phyloP scores from a whole-genome alignment of 2,329 filamentous ascomycete genomes.

The Fusarium graminum region DNA sequence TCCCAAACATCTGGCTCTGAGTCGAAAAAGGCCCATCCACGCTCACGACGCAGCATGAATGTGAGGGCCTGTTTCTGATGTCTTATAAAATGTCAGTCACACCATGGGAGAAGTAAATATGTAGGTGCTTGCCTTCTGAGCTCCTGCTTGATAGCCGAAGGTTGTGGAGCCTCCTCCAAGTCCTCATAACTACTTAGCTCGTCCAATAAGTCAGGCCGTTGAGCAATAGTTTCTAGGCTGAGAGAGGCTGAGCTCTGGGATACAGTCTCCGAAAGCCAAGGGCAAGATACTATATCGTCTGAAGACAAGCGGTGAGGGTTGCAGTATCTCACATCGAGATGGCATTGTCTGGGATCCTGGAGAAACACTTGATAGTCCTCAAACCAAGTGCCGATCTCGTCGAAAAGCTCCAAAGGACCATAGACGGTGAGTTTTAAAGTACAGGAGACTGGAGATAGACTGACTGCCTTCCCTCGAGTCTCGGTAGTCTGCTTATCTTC shows the following conservation, averaged over 20 bases:
- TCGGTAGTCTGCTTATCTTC: not conserved
- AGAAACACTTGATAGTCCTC: constrained; percentile 52
- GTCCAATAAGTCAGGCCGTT: constrained; percentile 44
- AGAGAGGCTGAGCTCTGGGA: not conserved
- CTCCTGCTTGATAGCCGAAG: constrained; percentile 40
- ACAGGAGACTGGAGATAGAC: not conserved
- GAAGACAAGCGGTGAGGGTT: constrained; percentile 55
- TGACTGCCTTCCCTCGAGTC: fast-evolving
- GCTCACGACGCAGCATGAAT: constrained; percentile 58
- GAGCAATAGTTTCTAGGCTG: constrained; percentile 13
- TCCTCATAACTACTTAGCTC: constrained; percentile 44
- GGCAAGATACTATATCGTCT: not conserved
- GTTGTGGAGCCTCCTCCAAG: constrained; percentile 50
- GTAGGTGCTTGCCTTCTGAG: constrained; percentile 41
- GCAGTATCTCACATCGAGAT: constrained; percentile 50
- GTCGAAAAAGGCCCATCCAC: constrained; percentile 52
- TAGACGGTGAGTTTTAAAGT: constrained; percentile 49
- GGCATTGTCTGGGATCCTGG: constrained; percentile 52
- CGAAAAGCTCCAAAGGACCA: constrained; percentile 46
- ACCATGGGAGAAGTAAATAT: fast-evolving
- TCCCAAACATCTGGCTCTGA: constrained; percentile 54
- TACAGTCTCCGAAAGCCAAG: constrained; percentile 7
- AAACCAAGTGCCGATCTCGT: constrained; percentile 51
- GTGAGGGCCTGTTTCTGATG: constrained; percentile 60
- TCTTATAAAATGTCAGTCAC: constrained; percentile 40